Conservation (phyloP, 2,329 filamentous ascomycete species). For the Dothistroma pini region DNA sequence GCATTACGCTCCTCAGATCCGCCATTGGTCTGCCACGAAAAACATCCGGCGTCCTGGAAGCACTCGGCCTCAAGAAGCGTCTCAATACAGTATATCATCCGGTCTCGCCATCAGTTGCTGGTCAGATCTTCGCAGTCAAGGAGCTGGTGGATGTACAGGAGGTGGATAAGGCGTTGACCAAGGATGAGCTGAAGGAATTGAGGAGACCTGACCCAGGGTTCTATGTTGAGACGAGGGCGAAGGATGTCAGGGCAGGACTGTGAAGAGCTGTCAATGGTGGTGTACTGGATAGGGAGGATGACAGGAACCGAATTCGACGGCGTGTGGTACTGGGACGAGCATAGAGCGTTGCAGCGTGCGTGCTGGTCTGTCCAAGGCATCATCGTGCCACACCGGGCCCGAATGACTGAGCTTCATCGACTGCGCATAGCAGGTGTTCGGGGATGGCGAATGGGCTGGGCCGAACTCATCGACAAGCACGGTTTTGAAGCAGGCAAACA, state of each 20-base stretch:
- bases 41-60: constrained; percentile 73
- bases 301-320: background rate
- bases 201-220: constrained; percentile 76
- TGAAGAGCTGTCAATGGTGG: background rate
- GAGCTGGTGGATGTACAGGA: constrained; percentile 82
- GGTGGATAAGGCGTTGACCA: constrained; percentile 62
- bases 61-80: constrained; percentile 80
- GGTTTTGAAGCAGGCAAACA: no score
- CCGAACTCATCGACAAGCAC: no score
- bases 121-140: constrained; percentile 92
- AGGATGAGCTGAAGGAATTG: constrained; percentile 65
- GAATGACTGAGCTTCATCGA: background rate
- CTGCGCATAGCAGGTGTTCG: background rate
- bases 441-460: background rate
- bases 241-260: constrained; percentile 12
- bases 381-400: background rate
- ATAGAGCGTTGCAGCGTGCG: background rate
- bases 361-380: background rate
- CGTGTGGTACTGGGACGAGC: background rate
- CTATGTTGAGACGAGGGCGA: constrained; percentile 62
- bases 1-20: constrained; percentile 84
- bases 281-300: background rate
- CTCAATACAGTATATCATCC: constrained; percentile 87
- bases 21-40: constrained; percentile 79
- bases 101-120: constrained; percentile 73